A percentile compares a stretch with the other conserved stretches of the same genome.
Conservation (phyloP, 1,284 basidiomycete species). For the Caloboletus firmus region DNA sequence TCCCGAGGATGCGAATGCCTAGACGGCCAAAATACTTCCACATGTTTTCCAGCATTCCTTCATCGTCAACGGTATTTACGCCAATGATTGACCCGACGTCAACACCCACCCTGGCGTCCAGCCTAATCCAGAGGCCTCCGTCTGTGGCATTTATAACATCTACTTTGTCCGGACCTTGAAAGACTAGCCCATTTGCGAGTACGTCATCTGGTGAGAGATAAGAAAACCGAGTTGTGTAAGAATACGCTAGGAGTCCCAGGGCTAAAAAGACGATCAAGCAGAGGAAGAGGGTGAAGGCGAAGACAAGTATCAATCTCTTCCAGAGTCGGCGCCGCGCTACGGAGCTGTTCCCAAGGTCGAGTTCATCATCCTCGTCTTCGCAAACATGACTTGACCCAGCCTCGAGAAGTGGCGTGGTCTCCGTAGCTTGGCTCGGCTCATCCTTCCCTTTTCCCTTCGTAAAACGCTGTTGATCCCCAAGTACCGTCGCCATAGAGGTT, state of each 20-base stretch:
- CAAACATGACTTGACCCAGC: constrained; percentile 21
- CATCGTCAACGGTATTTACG: constrained; percentile 46
- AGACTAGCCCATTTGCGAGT: constrained; percentile 52
- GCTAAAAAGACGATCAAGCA: constrained; percentile 46
- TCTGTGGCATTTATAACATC: constrained; percentile 62
- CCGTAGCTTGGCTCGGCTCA: constrained; percentile 27
- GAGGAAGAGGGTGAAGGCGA: constrained; percentile 37
- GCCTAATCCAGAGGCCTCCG: constrained; percentile 57
- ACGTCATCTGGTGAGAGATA: constrained; percentile 57
- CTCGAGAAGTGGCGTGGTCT: constrained; percentile 36
- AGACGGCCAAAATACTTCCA: constrained; percentile 70
- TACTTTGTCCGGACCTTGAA: constrained; percentile 59
- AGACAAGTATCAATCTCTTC: constrained; percentile 30
- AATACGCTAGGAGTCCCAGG: constrained; percentile 54
- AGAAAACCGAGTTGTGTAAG: constrained; percentile 58
- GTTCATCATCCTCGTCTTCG: constrained; percentile 9
- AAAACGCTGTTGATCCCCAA: constrained; percentile 13
- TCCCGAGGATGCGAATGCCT: constrained; percentile 55
- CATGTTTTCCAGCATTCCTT: constrained; percentile 41
- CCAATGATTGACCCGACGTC: constrained; percentile 63
- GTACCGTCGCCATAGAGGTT: constrained; percentile 23
- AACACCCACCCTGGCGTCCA: constrained; percentile 59
- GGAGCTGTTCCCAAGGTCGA: constrained; percentile 13
- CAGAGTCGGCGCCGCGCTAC: constrained; percentile 26
- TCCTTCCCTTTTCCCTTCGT: constrained; percentile 35